Evolutionary conservation across 2,329 filamentous ascomycete species (phyloP).

Genomic region (Apiospora kogelbergensis): DNA sequence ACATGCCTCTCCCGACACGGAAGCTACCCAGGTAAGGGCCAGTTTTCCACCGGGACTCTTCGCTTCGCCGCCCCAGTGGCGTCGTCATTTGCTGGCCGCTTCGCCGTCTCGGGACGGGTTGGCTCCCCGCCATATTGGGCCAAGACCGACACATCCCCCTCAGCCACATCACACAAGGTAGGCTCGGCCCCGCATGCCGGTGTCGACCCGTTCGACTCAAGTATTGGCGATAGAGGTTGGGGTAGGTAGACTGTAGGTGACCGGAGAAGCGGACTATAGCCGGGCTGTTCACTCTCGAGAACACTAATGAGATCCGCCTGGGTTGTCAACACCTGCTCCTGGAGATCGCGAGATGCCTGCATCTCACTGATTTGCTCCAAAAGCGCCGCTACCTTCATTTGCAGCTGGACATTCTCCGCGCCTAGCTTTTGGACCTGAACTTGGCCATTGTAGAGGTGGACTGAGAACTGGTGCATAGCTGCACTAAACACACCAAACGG

Average conservation of each 20-base stretch:
- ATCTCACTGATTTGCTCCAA: background rate
- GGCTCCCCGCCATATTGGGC: background rate
- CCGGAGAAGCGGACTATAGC: no score
- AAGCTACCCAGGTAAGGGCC: slow-evolving; percentile 1
- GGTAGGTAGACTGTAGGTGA: no score
- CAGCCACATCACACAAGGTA: no score
- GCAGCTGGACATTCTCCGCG: background rate
- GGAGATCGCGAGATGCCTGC: slow-evolving; percentile 3
- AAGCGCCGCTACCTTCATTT: background rate
- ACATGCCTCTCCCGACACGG: background rate
- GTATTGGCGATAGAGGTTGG: background rate
- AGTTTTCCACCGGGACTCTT: background rate
- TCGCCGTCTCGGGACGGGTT: background rate
- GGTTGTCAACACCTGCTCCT: background rate
- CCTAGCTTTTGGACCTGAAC: background rate
- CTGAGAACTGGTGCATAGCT: background rate
- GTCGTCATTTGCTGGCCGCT: background rate
- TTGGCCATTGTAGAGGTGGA: background rate
- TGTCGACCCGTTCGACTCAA: background rate
- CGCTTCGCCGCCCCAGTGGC: background rate
- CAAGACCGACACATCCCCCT: background rate
- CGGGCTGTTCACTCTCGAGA: background rate
- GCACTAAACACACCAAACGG: background rate
- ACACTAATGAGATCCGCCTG: background rate
- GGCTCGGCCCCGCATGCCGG: no score